Base-by-base conservation (phyloP, 495 filamentous ascomycete species). In the Tuber aestivum region DNA sequence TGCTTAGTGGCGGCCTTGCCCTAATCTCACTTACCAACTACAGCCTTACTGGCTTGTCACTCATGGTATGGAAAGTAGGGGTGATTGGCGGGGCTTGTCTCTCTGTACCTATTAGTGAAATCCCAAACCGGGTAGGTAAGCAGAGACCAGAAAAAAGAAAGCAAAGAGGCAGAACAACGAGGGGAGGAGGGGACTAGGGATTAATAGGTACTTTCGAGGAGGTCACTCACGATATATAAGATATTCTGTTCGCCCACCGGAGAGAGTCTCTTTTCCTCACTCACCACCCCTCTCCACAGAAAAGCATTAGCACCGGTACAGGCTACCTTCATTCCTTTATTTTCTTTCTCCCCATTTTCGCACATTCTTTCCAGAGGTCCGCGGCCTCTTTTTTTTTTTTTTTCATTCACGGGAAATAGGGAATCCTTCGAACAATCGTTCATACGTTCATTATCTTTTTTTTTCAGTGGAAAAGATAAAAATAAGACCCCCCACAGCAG, bases 251-350 rank as follows among this genome's bases (percentile, higher is more conserved):
- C 27, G 20, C 56, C 56, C 56, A 65, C 56, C 56, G 27, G 56
- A 65, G 56, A 65, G 23, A 23, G 50, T 61, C 27, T 27, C 16
- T 65, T 65, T 35, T 35, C 16, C 56, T 65, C 56, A 65, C 27
- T 35, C 27, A 32, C 56, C 56, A 35, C 35, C 56, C 56, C 14
- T 65, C 56, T 65, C 56, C 56, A 65, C 27, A 18, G 56, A 35
- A 65, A 65, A 65, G 56, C 56, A 65, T 65, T 65, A 35, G 56
- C 56, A 65, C 56, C 14, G 56, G 56, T 65, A 65, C 56, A 18
- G 56, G 56, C 35, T 65, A 65, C 56, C 56, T 18, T 65, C 56
- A 65, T 65, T 65, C 56, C 56, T 65, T 65, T 65, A 65, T 35
- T 65, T 65, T 65, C 56, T 35, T 65, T 35, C 56, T 65, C 32